Evolutionary conservation across 805 yeast genomes (phyloP).

Genomic region (Starmerella floris): DNA sequence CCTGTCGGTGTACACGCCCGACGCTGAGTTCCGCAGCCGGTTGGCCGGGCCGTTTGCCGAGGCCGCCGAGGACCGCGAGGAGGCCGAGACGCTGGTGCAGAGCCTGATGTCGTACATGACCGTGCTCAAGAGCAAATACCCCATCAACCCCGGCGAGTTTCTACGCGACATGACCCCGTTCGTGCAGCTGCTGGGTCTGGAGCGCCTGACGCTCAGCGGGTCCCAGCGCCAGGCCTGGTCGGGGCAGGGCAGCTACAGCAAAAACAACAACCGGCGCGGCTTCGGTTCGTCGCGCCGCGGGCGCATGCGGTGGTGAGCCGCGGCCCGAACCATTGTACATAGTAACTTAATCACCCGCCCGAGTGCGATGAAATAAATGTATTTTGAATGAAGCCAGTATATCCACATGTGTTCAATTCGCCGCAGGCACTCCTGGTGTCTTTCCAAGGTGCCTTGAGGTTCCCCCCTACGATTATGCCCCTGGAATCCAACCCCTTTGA

Average conservation of each 20-base stretch:
- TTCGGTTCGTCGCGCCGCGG: constrained; percentile 20
- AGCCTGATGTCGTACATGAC: constrained; percentile 23
- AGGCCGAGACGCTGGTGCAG: constrained; percentile 20
- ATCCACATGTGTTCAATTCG: too few relatives aligned
- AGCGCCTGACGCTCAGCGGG: constrained; percentile 13
- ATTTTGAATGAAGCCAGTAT: too few relatives aligned
- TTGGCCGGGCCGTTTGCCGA: constrained; percentile 11
- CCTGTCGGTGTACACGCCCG: constrained; percentile 9
- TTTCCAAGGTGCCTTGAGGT: too few relatives aligned
- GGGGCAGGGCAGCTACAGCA: neutral
- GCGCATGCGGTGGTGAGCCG: constrained; percentile 22
- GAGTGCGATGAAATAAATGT: too few relatives aligned
- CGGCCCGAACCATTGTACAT: neutral
- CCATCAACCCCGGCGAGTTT: constrained; percentile 16
- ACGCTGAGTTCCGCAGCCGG: constrained; percentile 16
- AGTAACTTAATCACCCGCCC: neutral
- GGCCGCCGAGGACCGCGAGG: constrained; percentile 17
- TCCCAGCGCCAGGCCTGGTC: constrained; percentile 18
- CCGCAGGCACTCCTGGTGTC: too few relatives aligned
- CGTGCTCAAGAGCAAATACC: constrained; percentile 17
- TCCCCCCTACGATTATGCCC: too few relatives aligned
- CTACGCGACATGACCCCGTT: constrained; percentile 22
- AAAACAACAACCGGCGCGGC: neutral
- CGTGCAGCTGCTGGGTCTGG: constrained; percentile 21
- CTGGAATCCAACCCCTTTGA: too few relatives aligned